These are phyloP conservation scores for Leavenworthia alabamica DNA, from an alignment of 345 rosid species.

Conservation along the genomic window DNA sequence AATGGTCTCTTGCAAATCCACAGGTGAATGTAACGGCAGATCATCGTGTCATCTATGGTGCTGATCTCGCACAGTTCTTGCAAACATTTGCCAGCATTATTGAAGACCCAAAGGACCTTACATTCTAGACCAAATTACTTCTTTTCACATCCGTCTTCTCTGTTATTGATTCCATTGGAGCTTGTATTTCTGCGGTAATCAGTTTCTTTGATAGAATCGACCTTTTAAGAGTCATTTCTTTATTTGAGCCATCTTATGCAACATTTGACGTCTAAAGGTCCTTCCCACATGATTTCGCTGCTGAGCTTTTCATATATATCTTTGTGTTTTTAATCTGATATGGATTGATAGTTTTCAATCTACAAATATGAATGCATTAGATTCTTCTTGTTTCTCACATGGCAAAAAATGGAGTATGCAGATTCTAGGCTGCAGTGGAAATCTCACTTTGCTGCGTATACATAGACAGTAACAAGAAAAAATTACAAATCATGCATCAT, in stretches of 20 bases:
- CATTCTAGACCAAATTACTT: slow-evolving; percentile 59
- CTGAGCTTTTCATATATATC: background rate
- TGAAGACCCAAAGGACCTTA: slow-evolving; percentile 82
- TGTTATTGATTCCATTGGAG: slow-evolving; percentile 25
- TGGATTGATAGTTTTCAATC: background rate
- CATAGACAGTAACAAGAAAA: slow-evolving; percentile 12
- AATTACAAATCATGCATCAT: background rate
- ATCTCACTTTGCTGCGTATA: background rate
- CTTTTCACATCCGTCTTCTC: too few relatives aligned
- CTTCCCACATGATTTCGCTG: slow-evolving; percentile 2
- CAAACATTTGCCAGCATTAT: slow-evolving; percentile 81
- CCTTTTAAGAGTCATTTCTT: slow-evolving; percentile 10
- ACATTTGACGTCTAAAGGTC: slow-evolving; percentile 2
- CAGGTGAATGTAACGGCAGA: slow-evolving; percentile 95
- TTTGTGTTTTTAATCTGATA: background rate
- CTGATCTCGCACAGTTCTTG: slow-evolving; percentile 89
- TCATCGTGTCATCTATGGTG: slow-evolving; percentile 90
- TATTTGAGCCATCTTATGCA: slow-evolving; percentile 12
- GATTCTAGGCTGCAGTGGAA: background rate
- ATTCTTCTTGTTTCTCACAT: background rate
- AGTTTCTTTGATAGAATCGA: slow-evolving; percentile 21
- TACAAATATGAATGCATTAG: slow-evolving; percentile 6
- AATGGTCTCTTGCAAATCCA: slow-evolving; percentile 23
- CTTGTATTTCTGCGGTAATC: slow-evolving; percentile 28
- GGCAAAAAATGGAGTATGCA: slow-evolving; percentile 9